Percentiles rank a stretch among this genome's conserved stretches.
phyloP scores from a whole-genome alignment of 257 asterid genomes.

The Forsythia viridissima region DNA sequence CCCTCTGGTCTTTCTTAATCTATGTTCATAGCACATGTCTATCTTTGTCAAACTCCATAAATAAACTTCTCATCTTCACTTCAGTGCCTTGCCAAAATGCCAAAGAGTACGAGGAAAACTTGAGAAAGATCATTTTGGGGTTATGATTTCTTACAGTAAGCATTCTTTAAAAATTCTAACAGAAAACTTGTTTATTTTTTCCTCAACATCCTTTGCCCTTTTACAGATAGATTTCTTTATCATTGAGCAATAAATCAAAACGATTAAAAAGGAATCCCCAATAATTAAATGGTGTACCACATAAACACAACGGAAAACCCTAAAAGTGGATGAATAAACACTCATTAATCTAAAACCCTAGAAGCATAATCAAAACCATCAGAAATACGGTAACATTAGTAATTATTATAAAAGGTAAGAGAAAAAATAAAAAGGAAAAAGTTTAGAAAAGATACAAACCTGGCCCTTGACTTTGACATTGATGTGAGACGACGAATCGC shows the following conservation, averaged over 20 bases:
- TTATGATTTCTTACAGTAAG: too few species aligned
- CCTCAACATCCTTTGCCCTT: not conserved
- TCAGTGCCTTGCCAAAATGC: too few species aligned
- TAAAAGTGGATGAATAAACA: not conserved
- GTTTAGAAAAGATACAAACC: slow-evolving; percentile 21
- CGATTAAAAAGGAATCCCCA: not conserved
- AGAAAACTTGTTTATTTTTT: too few species aligned
- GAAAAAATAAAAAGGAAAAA: not conserved
- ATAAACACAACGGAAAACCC: not conserved
- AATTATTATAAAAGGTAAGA: not conserved
- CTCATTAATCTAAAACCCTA: not conserved
- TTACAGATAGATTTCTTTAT: not conserved
- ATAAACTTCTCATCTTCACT: not conserved
- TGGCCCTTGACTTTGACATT: slow-evolving; percentile 51
- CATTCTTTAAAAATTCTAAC: too few species aligned
- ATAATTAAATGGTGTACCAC: not conserved
- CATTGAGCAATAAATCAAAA: not conserved
- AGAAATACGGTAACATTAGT: not conserved
- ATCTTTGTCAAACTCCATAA: not conserved
- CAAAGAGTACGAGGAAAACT: too few species aligned
- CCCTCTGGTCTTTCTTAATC: not conserved
- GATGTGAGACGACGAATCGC: slow-evolving; percentile 32
- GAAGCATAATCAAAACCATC: not conserved
- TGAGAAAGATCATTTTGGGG: too few species aligned
- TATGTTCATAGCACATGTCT: not conserved